These are phyloP conservation scores for Canna indica DNA, from an alignment of 176 grass and related monocot genomes.

Conservation along the genomic window DNA sequence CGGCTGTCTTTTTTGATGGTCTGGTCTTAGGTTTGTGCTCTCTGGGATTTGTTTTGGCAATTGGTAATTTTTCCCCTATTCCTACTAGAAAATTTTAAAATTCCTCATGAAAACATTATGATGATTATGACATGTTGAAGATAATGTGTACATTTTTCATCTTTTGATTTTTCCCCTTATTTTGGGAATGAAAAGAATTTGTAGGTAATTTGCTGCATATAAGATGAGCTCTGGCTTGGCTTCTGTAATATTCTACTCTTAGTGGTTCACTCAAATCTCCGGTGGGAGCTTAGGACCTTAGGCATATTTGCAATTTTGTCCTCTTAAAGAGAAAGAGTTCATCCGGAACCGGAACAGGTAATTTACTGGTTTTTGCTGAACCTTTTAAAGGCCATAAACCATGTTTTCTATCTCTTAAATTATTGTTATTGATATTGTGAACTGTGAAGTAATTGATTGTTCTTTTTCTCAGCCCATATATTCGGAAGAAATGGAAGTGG, in stretches of 20 bases:
- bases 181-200: not conserved
- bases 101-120: not conserved
- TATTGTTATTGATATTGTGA: not conserved
- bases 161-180: not conserved
- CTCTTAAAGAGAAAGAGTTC: not conserved
- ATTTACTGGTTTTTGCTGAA: no score
- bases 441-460: not conserved
- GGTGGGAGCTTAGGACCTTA: no score
- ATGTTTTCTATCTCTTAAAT: not conserved
- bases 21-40: not conserved
- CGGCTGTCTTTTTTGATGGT: not conserved
- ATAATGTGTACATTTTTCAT: not conserved
- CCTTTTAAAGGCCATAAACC: not conserved
- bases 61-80: not conserved
- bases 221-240: not conserved
- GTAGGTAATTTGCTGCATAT: not conserved
- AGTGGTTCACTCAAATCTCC: not conserved
- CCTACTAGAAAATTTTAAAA: not conserved
- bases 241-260: not conserved
- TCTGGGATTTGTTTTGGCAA: not conserved
- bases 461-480: not conserved
- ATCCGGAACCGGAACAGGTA: no score
- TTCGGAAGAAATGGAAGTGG: not conserved
- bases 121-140: not conserved
- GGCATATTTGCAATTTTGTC: not conserved